Percentiles rank a stretch among this genome's conserved stretches.
These are phyloP conservation scores for Microsporum audouinii DNA, from an alignment of 2,329 filamentous ascomycete genomes.

Conservation along the genomic window DNA sequence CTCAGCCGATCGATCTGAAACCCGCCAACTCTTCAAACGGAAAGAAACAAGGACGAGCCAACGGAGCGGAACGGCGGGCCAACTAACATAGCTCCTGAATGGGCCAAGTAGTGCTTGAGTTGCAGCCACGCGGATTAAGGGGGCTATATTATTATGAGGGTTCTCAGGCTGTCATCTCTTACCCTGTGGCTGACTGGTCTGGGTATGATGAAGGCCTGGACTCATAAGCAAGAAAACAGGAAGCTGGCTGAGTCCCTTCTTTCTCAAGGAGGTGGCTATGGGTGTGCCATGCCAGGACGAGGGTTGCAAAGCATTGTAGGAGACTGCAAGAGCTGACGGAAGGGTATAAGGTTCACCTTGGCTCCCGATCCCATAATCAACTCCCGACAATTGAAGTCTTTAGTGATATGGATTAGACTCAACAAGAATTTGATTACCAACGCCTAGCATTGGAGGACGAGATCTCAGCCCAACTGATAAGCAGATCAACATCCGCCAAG, in stretches of 20 bases:
- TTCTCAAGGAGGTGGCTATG: neutral
- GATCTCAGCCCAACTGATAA: slow-evolving; percentile 2
- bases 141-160: neutral
- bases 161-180: neutral
- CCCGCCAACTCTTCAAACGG: neutral
- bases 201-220: neutral
- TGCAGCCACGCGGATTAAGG: neutral
- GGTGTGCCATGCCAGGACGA: neutral
- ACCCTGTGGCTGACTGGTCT: neutral
- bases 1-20: neutral
- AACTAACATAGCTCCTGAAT: neutral
- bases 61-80: neutral
- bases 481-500: slow-evolving; percentile 2
- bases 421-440: neutral
- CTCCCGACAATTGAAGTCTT: neutral
- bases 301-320: neutral
- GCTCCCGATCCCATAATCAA: neutral
- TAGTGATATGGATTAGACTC: neutral
- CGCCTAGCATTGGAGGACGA: neutral
- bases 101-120: neutral
- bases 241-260: neutral
- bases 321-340: neutral
- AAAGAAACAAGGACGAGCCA: slow-evolving; percentile 1
- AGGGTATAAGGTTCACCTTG: slow-evolving; percentile 1
- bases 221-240: neutral